Base-by-base conservation (phyloP, 2,329 filamentous ascomycete species). In the Sporothrix curviconia region DNA sequence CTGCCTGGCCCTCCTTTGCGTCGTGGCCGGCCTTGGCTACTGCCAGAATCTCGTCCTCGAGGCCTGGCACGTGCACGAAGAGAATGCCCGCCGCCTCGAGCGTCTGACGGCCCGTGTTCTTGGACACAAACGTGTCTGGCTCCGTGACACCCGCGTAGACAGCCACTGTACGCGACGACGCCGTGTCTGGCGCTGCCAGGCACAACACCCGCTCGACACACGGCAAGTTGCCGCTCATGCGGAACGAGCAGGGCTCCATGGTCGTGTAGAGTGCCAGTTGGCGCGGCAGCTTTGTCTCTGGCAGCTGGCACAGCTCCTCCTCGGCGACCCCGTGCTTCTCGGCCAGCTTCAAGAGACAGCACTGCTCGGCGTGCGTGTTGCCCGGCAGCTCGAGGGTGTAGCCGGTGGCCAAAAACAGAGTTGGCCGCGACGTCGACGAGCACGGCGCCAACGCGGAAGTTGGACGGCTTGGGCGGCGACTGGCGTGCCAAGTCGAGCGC, bases 311-410 rank as follows among this genome's bases (percentile, higher is more conserved):
- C 4, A 90, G 77, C 0, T 72, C 68, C 54, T 82, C 80, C 62
- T 87, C 84, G 0, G 77, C 59, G 0, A 78, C 73, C 2, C 67
- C 67, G 56, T 81, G 68, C 61, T 74, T 65, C 49, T 74, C 66
- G 1, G 82, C 76, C 14, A 85, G 79, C 70, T 99, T 97, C 50
- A 85, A 72, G 57, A 99, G 80, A 67, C 90, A 95, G 71, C 87
- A 92, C 74, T 99, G 91, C 69, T 99, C 94, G 3, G 94, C 94
- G 68, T 99, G 94, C 0, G 94, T 97, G 74, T 99, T 99, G 42
- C 92, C 94, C 0, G 84, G 79, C 4, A 92, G 83, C 71, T 99
- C 92, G 59, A 96, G 80, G 0, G 94, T 96, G 74, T 92, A 97
- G 56, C 94, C 58, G 5, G 14, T 39, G 5, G 58, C 44, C 4